Evolutionary conservation across 2,329 filamentous ascomycete genomes (phyloP).

Genomic region (Dothidotthia symphoricarpi): DNA sequence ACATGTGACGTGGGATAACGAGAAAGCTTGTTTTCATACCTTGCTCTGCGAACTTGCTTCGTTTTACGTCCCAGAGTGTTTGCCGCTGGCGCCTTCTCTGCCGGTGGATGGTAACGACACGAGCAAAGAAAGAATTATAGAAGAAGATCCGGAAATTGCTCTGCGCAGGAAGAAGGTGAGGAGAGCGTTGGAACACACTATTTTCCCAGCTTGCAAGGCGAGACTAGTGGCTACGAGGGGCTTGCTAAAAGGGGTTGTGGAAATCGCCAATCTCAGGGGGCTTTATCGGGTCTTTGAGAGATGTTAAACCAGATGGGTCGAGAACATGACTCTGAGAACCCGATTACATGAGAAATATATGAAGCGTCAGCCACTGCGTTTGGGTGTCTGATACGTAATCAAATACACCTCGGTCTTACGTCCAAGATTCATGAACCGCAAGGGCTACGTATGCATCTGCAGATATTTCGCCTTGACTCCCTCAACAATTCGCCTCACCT

Average conservation of each 20-base stretch:
- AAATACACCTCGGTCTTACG: background rate
- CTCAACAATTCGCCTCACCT: conserved; percentile 58
- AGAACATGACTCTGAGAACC: no score
- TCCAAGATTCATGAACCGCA: background rate
- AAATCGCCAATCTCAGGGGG: conserved; percentile 89
- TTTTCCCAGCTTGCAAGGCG: conserved; percentile 86
- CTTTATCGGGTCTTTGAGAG: conserved; percentile 93
- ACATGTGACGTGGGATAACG: conserved; percentile 79
- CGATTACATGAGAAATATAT: no score
- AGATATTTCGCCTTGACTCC: conserved; percentile 38
- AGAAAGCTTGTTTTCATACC: conserved; percentile 79
- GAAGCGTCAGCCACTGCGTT: no score
- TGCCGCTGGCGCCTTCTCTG: conserved; percentile 55
- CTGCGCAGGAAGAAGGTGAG: conserved; percentile 66
- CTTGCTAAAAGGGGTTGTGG: conserved; percentile 74
- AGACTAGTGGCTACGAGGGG: conserved; percentile 77
- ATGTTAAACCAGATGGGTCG: conserved; percentile 60
- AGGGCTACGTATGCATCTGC: conserved; percentile 16
- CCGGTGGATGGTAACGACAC: conserved; percentile 44
- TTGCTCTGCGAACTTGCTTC: conserved; percentile 84
- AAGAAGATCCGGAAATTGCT: conserved; percentile 45
- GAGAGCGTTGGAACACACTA: conserved; percentile 74
- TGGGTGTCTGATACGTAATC: no score
- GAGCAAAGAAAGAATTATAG: conserved; percentile 17
- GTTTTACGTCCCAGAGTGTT: conserved; percentile 85